Evolutionary conservation across 257 asterid species (phyloP), one percentile per base, ranked within the genome.

Genomic region (Nicotiana attenuata): DNA sequence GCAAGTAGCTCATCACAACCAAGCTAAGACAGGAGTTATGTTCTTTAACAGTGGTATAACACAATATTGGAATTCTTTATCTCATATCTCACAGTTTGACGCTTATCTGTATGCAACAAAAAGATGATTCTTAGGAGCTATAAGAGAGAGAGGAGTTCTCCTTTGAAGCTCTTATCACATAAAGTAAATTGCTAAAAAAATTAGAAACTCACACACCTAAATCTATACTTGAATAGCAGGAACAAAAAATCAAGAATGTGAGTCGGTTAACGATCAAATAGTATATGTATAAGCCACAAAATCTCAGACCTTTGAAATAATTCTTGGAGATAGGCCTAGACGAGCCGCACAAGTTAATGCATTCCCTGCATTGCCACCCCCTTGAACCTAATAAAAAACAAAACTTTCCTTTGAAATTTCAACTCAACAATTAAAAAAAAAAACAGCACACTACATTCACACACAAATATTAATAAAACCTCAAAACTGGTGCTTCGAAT

Each of bases 301-400:
- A 33, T 68, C 35, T 33, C 13, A 79, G 53, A 92, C 99, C 99
- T 94, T 94, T 31, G 98, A 92, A 77, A 96, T 94, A 65, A 96
- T 87, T 80, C 97, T 89, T 24, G 99, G 94, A 65, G 85, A 86
- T 83, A 96, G 83, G 29, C 98, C 99, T 83, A 96, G 82, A 50
- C 97, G 97, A 81, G 97, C 97, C 3, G 94, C 91, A 79, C 99
- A 96, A 68, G 98, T 93, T 88, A 89, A 86, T 35, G 98, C 96
- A 87, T 96, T 96, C 85, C 97, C 97, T 9, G 96, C 91, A 87
- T 96, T 96, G 82, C 99, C 98, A 82, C 99, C 99, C 82, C 97
- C 98, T 90, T 92, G 97, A 77, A 85, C 86, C 99, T 96, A 45
- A 81, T 71, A 17, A 22, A 3, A 47, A 22, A 13, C 11, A 45